Conservation (phyloP, 176 grass and related monocot species). For the Thalia dealbata region DNA sequence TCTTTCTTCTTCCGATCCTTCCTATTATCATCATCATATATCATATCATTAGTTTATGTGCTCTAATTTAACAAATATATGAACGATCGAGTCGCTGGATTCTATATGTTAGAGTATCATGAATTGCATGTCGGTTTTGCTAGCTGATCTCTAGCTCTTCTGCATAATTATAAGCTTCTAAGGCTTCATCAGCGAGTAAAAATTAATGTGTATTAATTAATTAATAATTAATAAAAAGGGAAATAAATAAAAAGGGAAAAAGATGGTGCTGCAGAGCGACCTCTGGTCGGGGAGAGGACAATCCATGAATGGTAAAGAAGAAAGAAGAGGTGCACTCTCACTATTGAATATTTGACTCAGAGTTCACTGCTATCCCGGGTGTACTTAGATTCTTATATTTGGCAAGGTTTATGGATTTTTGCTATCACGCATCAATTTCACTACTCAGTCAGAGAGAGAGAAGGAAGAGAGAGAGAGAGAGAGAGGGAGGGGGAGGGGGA, state of each 20-base stretch:
- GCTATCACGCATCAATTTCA: neutral
- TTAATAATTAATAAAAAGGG: neutral
- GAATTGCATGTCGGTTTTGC: neutral
- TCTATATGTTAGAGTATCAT: neutral
- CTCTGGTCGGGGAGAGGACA: neutral
- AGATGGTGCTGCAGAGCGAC: neutral
- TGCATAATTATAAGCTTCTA: too few species aligned
- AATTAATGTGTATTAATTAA: neutral
- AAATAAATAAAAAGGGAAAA: neutral
- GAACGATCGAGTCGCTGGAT: neutral
- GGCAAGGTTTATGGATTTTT: neutral
- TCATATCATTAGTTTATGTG: neutral
- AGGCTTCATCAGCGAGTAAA: neutral
- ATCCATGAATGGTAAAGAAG: neutral
- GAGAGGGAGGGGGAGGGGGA: too few species aligned
- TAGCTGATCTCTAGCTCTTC: neutral
- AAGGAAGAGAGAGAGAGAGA: too few species aligned
- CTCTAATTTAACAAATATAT: neutral
- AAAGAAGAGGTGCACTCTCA: neutral
- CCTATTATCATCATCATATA: neutral
- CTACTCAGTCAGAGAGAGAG: neutral
- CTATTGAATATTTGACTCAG: slow-evolving; percentile 1
- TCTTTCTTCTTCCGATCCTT: too few species aligned
- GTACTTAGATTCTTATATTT: slow-evolving; percentile 7
- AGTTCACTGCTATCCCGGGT: neutral